Conservation (phyloP, 2,329 filamentous ascomycete species). For the Karstenula rhodostoma region DNA sequence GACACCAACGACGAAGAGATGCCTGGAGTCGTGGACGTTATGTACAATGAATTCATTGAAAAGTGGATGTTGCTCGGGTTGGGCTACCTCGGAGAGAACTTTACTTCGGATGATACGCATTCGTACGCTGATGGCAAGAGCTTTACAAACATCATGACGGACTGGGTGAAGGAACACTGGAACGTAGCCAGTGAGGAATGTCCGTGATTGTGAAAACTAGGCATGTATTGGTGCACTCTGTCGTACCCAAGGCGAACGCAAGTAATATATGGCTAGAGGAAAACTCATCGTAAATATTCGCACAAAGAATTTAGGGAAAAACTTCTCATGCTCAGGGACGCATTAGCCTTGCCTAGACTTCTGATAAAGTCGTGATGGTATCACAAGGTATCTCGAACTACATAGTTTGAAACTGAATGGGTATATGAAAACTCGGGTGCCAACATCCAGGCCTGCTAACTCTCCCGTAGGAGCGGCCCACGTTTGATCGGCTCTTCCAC, state of each 20-base stretch:
- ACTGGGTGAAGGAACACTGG: conserved; percentile 68
- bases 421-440: background rate
- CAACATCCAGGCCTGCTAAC: background rate
- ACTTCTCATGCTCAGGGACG: no score
- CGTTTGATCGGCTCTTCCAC: conserved; percentile 26
- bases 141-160: conserved; percentile 65
- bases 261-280: background rate
- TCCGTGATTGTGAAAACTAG: conserved; percentile 6
- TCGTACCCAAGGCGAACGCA: background rate
- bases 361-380: no score
- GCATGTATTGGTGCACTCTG: background rate
- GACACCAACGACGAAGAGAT: conserved; percentile 55
- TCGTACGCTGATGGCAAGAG: conserved; percentile 62
- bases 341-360: no score
- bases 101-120: conserved; percentile 60
- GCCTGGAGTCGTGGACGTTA: conserved; percentile 80
- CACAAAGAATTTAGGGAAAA: no score
- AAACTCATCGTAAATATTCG: no score
- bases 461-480: conserved; percentile 9
- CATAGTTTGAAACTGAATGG: background rate
- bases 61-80: conserved; percentile 81
- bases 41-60: conserved; percentile 92
- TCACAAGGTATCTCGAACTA: no score
- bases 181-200: conserved; percentile 30
- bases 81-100: conserved; percentile 64